phyloP scores from a whole-genome alignment of 2,329 filamentous ascomycete species.

The Triangularia setosa region DNA sequence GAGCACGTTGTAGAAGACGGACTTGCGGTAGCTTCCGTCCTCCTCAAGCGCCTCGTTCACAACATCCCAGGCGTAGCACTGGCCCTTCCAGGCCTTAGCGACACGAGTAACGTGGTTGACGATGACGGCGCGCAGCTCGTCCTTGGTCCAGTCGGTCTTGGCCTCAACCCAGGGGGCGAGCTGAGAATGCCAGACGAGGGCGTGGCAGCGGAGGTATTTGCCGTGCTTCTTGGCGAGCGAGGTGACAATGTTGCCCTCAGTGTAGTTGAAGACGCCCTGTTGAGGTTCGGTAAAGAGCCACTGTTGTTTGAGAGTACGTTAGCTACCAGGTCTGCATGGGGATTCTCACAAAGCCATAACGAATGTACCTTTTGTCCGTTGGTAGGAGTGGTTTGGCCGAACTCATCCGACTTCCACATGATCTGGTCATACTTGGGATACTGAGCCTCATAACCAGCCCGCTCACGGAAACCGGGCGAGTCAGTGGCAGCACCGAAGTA shows the following conservation, averaged over 20 bases:
- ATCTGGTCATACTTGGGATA: slow-evolving; percentile 53
- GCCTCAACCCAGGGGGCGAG: slow-evolving; percentile 47
- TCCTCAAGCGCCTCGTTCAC: slow-evolving; percentile 57
- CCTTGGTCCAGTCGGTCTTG: slow-evolving; percentile 44
- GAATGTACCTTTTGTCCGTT: slow-evolving; percentile 48
- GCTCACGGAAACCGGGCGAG: slow-evolving; percentile 38
- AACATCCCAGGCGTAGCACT: slow-evolving; percentile 55
- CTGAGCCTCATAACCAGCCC: slow-evolving; percentile 43
- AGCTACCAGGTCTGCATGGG: not conserved
- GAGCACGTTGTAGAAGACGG: slow-evolving; percentile 48
- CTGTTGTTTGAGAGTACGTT: slow-evolving; percentile 12
- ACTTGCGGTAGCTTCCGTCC: slow-evolving; percentile 46
- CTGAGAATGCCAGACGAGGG: slow-evolving; percentile 44
- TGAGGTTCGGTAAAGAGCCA: slow-evolving; percentile 59
- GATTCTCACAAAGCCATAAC: not conserved
- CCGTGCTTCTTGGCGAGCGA: slow-evolving; percentile 40
- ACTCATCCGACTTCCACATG: slow-evolving; percentile 52
- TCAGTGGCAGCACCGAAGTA: slow-evolving; percentile 65
- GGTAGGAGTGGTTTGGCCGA: slow-evolving; percentile 58
- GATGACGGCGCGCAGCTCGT: slow-evolving; percentile 47
- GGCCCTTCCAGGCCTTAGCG: slow-evolving; percentile 44
- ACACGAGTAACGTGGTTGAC: slow-evolving; percentile 50
- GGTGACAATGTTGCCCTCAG: slow-evolving; percentile 50
- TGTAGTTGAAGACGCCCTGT: slow-evolving; percentile 57
- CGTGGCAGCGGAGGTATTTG: slow-evolving; percentile 57